These are phyloP conservation scores for Chlorella ohadii DNA, from an alignment of 139 green algal genomes.

Conservation along the genomic window DNA sequence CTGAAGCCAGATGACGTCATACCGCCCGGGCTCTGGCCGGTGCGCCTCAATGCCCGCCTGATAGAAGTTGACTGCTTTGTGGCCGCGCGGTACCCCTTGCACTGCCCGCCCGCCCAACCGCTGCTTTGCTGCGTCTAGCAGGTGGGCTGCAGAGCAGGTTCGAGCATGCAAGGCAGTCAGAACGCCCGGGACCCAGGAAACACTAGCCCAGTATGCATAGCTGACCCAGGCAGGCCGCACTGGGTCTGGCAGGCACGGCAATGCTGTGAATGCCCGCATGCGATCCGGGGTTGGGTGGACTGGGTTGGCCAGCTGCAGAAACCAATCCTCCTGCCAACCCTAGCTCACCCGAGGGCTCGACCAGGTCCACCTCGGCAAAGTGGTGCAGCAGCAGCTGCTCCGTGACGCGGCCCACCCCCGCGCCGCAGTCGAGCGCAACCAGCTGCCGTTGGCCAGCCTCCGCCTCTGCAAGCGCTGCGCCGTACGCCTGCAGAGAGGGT, in stretches of 20 bases:
- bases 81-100: conserved; percentile 23
- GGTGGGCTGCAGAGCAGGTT: conserved; percentile 48
- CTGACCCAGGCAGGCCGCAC: too few species aligned
- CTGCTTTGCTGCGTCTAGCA: conserved; percentile 64
- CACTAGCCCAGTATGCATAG: too few species aligned
- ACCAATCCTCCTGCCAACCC: too few species aligned
- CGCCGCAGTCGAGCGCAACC: conserved; percentile 87
- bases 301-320: too few species aligned
- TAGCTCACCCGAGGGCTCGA: conserved; percentile 81
- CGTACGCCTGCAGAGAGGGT: conserved; percentile 49
- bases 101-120: background rate
- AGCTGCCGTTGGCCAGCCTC: conserved; percentile 47
- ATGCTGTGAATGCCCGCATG: too few species aligned
- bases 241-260: too few species aligned
- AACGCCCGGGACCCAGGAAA: too few species aligned
- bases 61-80: conserved; percentile 53
- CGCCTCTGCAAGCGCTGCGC: conserved; percentile 58
- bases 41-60: conserved; percentile 70
- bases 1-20: conserved; percentile 88
- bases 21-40: conserved; percentile 55
- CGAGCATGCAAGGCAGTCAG: too few species aligned
- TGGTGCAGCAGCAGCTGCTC: conserved; percentile 87
- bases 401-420: conserved; percentile 91
- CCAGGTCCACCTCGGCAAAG: conserved; percentile 91
- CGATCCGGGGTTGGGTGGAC: too few species aligned